Conservation (phyloP, 345 rosid species). For the Physaria fendleri region DNA sequence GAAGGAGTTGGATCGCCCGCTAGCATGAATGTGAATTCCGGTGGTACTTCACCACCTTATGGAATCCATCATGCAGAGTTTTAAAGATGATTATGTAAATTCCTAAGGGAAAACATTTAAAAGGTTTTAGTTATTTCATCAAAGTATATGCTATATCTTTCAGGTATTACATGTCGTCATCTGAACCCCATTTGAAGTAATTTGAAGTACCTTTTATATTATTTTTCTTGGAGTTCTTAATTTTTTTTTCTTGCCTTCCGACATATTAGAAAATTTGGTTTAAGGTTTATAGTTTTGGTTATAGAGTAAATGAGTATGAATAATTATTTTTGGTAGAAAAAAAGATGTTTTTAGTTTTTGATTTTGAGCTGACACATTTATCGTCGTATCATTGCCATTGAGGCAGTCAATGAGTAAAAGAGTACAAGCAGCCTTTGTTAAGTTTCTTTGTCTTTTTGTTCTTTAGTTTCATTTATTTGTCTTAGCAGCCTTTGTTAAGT, state of each 20-base stretch:
- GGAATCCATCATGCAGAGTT: conserved; percentile 32
- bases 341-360: conserved; percentile 1
- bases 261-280: neutral
- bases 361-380: conserved; percentile 40
- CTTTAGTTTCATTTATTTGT: conserved; percentile 34
- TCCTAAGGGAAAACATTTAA: neutral
- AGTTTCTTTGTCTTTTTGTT: conserved; percentile 36
- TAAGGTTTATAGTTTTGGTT: neutral
- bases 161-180: conserved; percentile 29
- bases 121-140: conserved; percentile 14
- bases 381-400: conserved; percentile 42
- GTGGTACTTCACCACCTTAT: conserved; percentile 29
- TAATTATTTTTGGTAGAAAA: neutral
- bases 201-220: neutral
- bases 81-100: conserved; percentile 7
- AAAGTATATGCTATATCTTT: conserved; percentile 21
- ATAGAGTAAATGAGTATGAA: neutral
- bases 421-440: conserved; percentile 36
- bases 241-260: neutral
- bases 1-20: conserved; percentile 36
- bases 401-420: conserved; percentile 36
- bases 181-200: conserved; percentile 26
- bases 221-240: neutral
- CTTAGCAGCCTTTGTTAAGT: conserved; percentile 34
- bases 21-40: conserved; percentile 25